Evolutionary conservation across 73 alveolate species (phyloP).

Genomic region (Urostyla sp.): DNA sequence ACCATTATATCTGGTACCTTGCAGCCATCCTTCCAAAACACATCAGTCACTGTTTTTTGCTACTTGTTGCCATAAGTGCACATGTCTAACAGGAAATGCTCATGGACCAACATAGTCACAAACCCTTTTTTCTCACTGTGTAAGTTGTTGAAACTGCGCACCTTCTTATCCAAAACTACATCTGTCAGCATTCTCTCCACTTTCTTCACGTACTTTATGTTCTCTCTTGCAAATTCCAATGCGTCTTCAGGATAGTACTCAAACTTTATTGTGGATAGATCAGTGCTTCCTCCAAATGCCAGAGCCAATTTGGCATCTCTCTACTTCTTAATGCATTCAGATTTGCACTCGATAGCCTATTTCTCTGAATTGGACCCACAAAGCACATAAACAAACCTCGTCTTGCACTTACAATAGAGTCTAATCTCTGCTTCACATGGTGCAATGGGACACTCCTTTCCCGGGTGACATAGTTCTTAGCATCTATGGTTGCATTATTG

Average conservation of each 20-base stretch:
- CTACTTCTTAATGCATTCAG: slow-evolving; percentile 68
- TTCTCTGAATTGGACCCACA: slow-evolving; percentile 56
- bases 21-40: slow-evolving; percentile 55
- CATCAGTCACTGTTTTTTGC: slow-evolving; percentile 57
- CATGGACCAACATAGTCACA: slow-evolving; percentile 39
- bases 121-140: slow-evolving; percentile 10
- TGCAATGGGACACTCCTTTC: slow-evolving; percentile 66
- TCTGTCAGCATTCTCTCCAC: slow-evolving; percentile 65
- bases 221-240: slow-evolving; percentile 60
- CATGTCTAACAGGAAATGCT: slow-evolving; percentile 63
- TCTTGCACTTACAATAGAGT: slow-evolving; percentile 75
- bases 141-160: slow-evolving; percentile 43
- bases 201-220: slow-evolving; percentile 57
- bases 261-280: slow-evolving; percentile 7
- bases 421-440: slow-evolving; percentile 83
- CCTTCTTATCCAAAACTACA: slow-evolving; percentile 44
- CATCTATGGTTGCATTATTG: slow-evolving; percentile 78
- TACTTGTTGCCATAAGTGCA: slow-evolving; percentile 58
- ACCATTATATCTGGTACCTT: slow-evolving; percentile 56
- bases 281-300: slow-evolving; percentile 63
- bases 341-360: slow-evolving; percentile 65
- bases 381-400: slow-evolving; percentile 54
- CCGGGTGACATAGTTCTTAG: slow-evolving; percentile 77
- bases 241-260: slow-evolving; percentile 72
- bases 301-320: slow-evolving; percentile 62